Conservation (phyloP, 306 rosid species). For the Neltuma alba region DNA sequence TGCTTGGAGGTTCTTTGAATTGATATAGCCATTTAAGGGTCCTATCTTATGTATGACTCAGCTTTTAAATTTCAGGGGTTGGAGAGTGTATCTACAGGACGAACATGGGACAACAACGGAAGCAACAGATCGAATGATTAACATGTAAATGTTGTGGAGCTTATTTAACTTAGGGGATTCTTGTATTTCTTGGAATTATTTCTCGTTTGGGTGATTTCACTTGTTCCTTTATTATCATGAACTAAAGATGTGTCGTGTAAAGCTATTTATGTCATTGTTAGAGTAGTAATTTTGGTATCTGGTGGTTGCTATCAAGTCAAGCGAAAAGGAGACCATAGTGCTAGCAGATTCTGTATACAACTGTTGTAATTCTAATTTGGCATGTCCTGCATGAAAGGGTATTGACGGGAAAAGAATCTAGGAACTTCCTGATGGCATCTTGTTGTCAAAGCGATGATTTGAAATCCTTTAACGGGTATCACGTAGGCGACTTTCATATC, state of each 20-base stretch:
- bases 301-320: background rate
- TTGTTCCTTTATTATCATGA: background rate
- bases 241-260: background rate
- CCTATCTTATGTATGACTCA: conserved; percentile 21
- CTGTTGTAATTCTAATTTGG: background rate
- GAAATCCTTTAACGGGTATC: background rate
- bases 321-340: background rate
- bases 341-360: background rate
- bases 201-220: background rate
- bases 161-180: background rate
- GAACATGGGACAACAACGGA: conserved; percentile 87
- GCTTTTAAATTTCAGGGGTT: conserved; percentile 65
- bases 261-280: background rate
- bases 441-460: background rate
- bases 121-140: conserved; percentile 68
- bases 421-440: background rate
- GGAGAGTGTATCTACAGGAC: conserved; percentile 92
- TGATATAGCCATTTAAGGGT: conserved; percentile 1
- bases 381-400: background rate
- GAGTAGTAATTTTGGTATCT: background rate
- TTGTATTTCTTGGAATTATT: background rate
- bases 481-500: background rate
- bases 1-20: conserved; percentile 11
- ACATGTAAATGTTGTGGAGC: conserved; percentile 53
- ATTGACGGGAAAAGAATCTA: background rate